Evolutionary conservation across 192 early-diverging fungal species (phyloP).

Genomic region (Helicostylum pulchrum): DNA sequence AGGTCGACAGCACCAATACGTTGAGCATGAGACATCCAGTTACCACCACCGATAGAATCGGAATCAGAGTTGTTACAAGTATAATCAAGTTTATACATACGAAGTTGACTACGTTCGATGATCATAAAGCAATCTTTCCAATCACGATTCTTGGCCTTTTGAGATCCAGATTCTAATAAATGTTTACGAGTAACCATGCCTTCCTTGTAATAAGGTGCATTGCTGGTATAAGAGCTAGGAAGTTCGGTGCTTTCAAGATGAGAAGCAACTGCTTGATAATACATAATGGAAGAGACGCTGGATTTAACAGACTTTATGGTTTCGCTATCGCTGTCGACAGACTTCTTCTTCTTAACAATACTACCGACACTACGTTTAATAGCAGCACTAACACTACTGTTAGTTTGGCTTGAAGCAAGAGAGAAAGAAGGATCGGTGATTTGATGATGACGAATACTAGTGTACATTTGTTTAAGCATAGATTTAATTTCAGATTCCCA

Average conservation of each 20-base stretch:
- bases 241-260: slow-evolving; percentile 20
- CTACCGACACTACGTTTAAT: slow-evolving; percentile 27
- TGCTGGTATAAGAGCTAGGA: slow-evolving; percentile 14
- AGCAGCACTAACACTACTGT: slow-evolving; percentile 2
- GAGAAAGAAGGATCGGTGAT: slow-evolving; percentile 20
- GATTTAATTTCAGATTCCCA: slow-evolving; percentile 21
- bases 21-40: slow-evolving; percentile 28
- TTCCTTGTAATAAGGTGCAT: slow-evolving; percentile 53
- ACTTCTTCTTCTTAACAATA: slow-evolving; percentile 20
- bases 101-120: slow-evolving; percentile 68
- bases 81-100: slow-evolving; percentile 51
- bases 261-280: slow-evolving; percentile 11
- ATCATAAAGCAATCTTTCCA: slow-evolving; percentile 85
- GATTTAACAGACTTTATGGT: neutral
- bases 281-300: neutral
- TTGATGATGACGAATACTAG: slow-evolving; percentile 28
- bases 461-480: slow-evolving; percentile 12
- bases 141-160: slow-evolving; percentile 75
- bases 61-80: neutral
- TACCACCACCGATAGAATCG: slow-evolving; percentile 7
- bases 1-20: slow-evolving; percentile 48
- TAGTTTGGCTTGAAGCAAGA: neutral
- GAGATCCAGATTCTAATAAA: slow-evolving; percentile 66
- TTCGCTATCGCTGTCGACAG: neutral
- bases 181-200: slow-evolving; percentile 86